These are phyloP conservation scores for Vigna trinervia DNA, from an alignment of 306 rosid species.

Conservation along the genomic window DNA sequence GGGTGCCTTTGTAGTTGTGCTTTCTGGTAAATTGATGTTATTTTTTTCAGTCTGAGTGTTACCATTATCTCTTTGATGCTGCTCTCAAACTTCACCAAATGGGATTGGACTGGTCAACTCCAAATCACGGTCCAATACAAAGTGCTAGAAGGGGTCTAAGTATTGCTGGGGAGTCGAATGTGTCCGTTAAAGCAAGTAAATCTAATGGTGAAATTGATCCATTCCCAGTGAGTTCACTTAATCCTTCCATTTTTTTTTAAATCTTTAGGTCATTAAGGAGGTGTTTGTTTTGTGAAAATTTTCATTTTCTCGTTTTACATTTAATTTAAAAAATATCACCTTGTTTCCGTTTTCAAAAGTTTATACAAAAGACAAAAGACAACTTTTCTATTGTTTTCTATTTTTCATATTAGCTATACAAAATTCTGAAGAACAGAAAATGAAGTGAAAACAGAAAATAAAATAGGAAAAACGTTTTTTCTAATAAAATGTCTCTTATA, in stretches of 20 bases:
- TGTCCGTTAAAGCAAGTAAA: conserved; percentile 68
- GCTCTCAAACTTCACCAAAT: conserved; percentile 86
- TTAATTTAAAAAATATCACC: background rate
- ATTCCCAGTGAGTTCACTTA: conserved; percentile 58
- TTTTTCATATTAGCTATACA: background rate
- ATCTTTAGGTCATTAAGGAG: conserved; percentile 16
- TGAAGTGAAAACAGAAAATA: background rate
- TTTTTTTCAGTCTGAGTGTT: conserved; percentile 80
- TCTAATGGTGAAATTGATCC: conserved; percentile 50
- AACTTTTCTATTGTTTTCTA: background rate
- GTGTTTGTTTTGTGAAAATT: background rate
- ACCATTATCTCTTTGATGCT: conserved; percentile 93
- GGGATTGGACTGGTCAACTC: conserved; percentile 87
- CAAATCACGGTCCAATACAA: conserved; percentile 71
- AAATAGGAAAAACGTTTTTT: background rate
- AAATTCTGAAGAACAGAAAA: background rate
- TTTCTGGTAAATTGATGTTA: conserved; percentile 38
- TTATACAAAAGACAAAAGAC: background rate
- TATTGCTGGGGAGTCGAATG: conserved; percentile 50
- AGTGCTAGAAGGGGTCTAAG: conserved; percentile 59
- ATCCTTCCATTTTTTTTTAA: conserved; percentile 29
- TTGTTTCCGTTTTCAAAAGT: background rate
- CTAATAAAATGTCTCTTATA: background rate
- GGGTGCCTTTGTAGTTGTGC: no score
- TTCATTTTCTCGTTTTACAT: background rate